Conservation (phyloP, 176 grass and related monocot species). For the Triticum timopheevii region DNA sequence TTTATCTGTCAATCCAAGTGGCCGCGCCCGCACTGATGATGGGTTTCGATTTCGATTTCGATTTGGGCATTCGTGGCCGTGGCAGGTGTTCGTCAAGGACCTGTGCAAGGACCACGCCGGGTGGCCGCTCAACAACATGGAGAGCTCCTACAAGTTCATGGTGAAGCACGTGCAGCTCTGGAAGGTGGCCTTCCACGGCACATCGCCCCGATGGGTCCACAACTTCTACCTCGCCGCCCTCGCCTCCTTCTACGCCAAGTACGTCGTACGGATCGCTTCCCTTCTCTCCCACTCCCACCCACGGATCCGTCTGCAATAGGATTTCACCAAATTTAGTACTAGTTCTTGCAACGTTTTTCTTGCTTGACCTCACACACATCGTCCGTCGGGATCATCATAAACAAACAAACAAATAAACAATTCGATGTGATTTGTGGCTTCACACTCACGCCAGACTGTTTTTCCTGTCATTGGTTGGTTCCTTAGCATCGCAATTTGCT, state of each 20-base stretch:
- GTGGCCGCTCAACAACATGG: constrained; percentile 97
- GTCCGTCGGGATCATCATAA: constrained; percentile 20
- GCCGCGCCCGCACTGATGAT: not conserved
- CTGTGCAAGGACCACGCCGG: constrained; percentile 97
- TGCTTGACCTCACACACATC: constrained; percentile 16
- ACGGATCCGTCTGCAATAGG: not conserved
- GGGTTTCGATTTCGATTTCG: not conserved
- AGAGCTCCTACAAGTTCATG: constrained; percentile 99
- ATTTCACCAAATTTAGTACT: not conserved
- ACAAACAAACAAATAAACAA: not conserved
- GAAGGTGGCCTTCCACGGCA: constrained; percentile 96
- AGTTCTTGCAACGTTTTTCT: not conserved
- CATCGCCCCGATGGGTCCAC: constrained; percentile 94
- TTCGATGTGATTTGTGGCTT: not conserved
- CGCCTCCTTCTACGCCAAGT: constrained; percentile 96
- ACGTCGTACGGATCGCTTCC: constrained; percentile 23
- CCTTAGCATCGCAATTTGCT: constrained; percentile 22
- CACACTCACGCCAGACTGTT: not conserved
- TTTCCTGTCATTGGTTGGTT: constrained; percentile 28
- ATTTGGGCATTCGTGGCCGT: not conserved
- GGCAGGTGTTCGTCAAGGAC: constrained; percentile 94
- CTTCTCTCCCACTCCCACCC: not conserved
- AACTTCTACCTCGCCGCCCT: constrained; percentile 80
- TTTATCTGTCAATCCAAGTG: not conserved
- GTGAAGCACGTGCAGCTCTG: constrained; percentile 99